Conservation (phyloP, 768 basidiomycete genomes). For the Cystofilobasidium capitatum region DNA sequence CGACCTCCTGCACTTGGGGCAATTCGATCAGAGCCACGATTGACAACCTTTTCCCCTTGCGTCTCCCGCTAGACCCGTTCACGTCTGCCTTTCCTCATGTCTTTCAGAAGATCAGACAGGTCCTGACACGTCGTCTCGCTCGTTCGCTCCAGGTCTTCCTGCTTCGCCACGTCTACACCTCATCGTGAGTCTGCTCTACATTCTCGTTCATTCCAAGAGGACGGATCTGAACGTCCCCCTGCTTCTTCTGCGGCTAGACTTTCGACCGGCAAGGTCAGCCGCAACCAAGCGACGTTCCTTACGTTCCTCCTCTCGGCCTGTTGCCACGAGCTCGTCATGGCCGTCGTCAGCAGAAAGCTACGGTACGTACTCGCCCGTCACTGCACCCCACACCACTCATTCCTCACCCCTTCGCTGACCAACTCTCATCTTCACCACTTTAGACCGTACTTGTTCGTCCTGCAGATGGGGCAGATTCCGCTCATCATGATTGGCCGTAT, state of each 20-base stretch:
- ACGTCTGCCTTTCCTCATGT: conserved; percentile 39
- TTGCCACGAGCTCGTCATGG: conserved; percentile 93
- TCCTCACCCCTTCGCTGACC: neutral
- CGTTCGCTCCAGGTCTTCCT: conserved; percentile 44
- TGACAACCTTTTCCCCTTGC: no score
- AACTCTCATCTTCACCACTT: no score
- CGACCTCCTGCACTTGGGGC: no score
- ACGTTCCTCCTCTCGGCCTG: conserved; percentile 86
- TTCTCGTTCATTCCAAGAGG: no score
- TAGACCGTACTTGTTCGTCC: conserved; percentile 73
- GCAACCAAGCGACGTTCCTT: conserved; percentile 71
- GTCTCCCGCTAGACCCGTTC: conserved; percentile 65
- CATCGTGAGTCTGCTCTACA: conserved; percentile 33
- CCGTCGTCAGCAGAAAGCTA: conserved; percentile 84
- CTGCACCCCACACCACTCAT: neutral
- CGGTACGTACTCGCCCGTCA: no score
- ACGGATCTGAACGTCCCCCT: no score
- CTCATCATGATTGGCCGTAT: conserved; percentile 54
- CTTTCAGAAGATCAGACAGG: neutral
- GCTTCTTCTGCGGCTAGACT: conserved; percentile 45
- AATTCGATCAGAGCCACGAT: no score
- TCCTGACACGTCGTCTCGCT: neutral
- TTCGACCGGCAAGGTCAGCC: conserved; percentile 61
- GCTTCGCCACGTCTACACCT: conserved; percentile 87
- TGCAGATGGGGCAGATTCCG: conserved; percentile 14